Evolutionary conservation across 2,329 filamentous ascomycete genomes (phyloP).

Genomic region (Xylariaceae sp.): DNA sequence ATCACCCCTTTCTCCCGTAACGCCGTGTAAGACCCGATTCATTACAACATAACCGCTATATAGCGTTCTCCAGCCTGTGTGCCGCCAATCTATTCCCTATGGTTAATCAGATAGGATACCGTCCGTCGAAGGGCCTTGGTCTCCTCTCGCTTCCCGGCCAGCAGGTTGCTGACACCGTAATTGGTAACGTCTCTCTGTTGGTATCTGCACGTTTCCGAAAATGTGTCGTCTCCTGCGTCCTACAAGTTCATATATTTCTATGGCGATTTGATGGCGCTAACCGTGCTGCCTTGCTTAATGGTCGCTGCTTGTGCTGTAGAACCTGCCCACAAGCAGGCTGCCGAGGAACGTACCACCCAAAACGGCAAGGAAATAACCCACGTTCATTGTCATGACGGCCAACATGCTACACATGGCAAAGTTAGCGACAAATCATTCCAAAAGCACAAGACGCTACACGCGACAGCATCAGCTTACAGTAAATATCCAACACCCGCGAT

Average conservation of each 20-base stretch:
- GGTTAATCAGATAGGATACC: not conserved
- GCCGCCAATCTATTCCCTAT: not conserved
- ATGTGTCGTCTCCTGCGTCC: not conserved
- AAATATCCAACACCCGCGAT: constrained; percentile 43
- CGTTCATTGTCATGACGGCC: constrained; percentile 45
- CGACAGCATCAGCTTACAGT: constrained; percentile 37
- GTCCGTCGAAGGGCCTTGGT: not conserved
- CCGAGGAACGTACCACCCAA: constrained; percentile 72
- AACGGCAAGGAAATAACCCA: constrained; percentile 44
- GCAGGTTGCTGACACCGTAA: not conserved
- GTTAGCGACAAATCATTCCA: constrained; percentile 10
- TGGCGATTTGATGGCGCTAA: not conserved
- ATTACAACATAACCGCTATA: constrained; percentile 19
- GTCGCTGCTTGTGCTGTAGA: constrained; percentile 40
- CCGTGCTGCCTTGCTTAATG: constrained; percentile 28
- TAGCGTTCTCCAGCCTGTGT: not conserved
- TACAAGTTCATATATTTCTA: not conserved
- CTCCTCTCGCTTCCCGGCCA: not conserved
- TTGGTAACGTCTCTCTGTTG: not conserved
- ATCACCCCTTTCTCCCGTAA: not conserved
- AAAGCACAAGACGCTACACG: not conserved
- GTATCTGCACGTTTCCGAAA: not conserved
- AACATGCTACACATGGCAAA: constrained; percentile 43
- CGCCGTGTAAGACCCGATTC: constrained; percentile 2
- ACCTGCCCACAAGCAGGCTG: constrained; percentile 80